These are phyloP conservation scores for Amorphotheca resinae DNA, from an alignment of 495 filamentous ascomycete genomes.

Conservation along the genomic window DNA sequence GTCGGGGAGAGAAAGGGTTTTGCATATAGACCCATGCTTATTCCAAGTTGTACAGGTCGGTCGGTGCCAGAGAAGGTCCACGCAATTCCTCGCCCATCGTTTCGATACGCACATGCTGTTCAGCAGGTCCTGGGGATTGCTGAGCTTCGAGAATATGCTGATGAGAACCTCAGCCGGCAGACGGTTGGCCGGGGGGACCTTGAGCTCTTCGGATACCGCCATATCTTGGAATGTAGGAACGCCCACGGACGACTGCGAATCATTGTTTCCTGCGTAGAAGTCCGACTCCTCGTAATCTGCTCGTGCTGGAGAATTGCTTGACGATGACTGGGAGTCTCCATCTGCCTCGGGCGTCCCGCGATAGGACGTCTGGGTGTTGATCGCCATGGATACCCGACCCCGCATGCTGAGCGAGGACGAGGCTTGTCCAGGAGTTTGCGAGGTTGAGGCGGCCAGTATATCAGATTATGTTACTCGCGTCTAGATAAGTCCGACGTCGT, in stretches of 20 bases:
- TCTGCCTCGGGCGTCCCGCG: constrained; percentile 17
- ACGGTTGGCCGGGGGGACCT: constrained; percentile 60
- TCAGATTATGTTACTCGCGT: no score
- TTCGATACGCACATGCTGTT: constrained; percentile 88
- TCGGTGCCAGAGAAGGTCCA: constrained; percentile 90
- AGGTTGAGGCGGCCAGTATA: neutral
- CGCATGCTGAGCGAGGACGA: constrained; percentile 13
- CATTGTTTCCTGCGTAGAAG: constrained; percentile 76
- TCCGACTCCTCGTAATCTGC: constrained; percentile 77
- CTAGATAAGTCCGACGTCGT: no score
- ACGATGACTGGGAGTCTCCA: constrained; percentile 42
- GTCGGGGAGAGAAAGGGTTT: constrained; percentile 51
- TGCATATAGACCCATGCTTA: constrained; percentile 64
- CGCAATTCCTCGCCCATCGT: constrained; percentile 83
- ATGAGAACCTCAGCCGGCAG: constrained; percentile 93
- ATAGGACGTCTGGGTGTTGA: constrained; percentile 13
- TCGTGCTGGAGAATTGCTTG: constrained; percentile 73
- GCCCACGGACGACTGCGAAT: constrained; percentile 82
- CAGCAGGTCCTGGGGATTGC: constrained; percentile 57
- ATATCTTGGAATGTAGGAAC: constrained; percentile 66
- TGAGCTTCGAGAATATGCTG: constrained; percentile 76
- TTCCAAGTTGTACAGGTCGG: constrained; percentile 79
- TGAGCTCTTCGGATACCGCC: constrained; percentile 40
- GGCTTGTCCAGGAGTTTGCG: neutral
- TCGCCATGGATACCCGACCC: constrained; percentile 8